Conservation (phyloP, 306 rosid genomes). For the Clitoria ternatea region DNA sequence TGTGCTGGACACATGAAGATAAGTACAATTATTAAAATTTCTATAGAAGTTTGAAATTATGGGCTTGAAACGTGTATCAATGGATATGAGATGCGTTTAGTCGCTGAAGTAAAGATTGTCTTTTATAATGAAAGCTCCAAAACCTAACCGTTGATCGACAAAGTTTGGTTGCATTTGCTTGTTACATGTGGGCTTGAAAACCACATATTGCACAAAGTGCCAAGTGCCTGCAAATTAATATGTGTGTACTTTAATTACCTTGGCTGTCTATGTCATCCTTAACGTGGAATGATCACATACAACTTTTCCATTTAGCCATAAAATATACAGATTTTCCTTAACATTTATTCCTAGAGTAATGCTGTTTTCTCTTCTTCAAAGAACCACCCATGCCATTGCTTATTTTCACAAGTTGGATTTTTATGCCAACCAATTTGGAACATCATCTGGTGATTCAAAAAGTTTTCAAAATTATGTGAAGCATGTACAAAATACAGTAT, state of each 20-base stretch:
- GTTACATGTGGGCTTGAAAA: constrained; percentile 26
- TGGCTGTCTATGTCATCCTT: constrained; percentile 3
- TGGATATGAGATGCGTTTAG: constrained; percentile 11
- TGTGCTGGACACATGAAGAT: constrained; percentile 5
- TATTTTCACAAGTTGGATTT: not conserved
- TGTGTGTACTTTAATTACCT: constrained; percentile 1
- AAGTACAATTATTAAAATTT: not conserved
- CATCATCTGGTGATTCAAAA: constrained; percentile 42
- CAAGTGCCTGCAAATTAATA: constrained; percentile 1
- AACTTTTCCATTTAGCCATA: constrained; percentile 17
- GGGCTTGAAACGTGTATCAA: constrained; percentile 13
- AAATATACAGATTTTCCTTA: not conserved
- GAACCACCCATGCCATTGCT: constrained; percentile 31
- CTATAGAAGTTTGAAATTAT: not conserved
- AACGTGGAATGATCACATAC: constrained; percentile 18
- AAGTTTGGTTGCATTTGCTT: constrained; percentile 19
- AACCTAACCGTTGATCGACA: constrained; percentile 20
- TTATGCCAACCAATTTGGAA: constrained; percentile 32
- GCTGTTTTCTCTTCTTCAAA: not conserved
- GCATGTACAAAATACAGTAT: not conserved
- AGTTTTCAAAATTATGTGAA: constrained; percentile 26
- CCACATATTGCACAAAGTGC: constrained; percentile 16
- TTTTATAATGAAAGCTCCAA: constrained; percentile 15
- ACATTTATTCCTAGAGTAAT: not conserved
- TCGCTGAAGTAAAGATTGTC: constrained; percentile 21